Conservation (phyloP, 148 eudicot species). For the Persicaria maculosa region DNA sequence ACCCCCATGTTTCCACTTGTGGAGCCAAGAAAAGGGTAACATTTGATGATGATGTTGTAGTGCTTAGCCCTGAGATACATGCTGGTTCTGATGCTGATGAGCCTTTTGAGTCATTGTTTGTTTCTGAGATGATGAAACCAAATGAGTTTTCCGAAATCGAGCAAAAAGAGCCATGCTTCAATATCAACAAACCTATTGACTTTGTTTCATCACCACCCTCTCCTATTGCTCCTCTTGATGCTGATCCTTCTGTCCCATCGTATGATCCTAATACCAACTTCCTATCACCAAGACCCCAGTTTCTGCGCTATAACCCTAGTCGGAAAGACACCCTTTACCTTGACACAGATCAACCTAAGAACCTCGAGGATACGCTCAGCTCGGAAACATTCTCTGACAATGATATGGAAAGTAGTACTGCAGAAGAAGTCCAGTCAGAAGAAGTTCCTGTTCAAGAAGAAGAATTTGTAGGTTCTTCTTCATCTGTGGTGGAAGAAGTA, state of each 20-base stretch:
- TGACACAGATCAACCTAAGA: slow-evolving; percentile 23
- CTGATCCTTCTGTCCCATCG: slow-evolving; percentile 60
- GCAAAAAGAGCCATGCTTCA: background rate
- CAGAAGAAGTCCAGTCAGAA: slow-evolving; percentile 35
- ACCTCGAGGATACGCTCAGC: slow-evolving; percentile 43
- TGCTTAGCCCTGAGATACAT: slow-evolving; percentile 35
- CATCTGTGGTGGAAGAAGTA: slow-evolving; percentile 28
- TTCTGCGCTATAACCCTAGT: slow-evolving; percentile 70
- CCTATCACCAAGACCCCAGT: slow-evolving; percentile 93
- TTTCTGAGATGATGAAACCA: background rate
- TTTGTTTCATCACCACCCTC: slow-evolving; percentile 28
- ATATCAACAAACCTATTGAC: background rate
- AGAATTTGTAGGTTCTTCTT: slow-evolving; percentile 32
- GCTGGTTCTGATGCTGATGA: slow-evolving; percentile 14
- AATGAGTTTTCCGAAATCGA: background rate
- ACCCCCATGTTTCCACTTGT: background rate
- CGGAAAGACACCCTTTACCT: slow-evolving; percentile 42
- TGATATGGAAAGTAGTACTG: slow-evolving; percentile 42
- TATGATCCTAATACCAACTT: slow-evolving; percentile 83
- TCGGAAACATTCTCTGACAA: slow-evolving; percentile 46
- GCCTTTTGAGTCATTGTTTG: background rate
- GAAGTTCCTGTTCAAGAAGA: slow-evolving; percentile 21
- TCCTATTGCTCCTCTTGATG: slow-evolving; percentile 56
- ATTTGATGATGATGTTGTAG: slow-evolving; percentile 32
- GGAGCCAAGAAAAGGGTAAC: slow-evolving; percentile 18